phyloP scores from a whole-genome alignment of 192 early-diverging fungal genomes.

The Podila epigama region DNA sequence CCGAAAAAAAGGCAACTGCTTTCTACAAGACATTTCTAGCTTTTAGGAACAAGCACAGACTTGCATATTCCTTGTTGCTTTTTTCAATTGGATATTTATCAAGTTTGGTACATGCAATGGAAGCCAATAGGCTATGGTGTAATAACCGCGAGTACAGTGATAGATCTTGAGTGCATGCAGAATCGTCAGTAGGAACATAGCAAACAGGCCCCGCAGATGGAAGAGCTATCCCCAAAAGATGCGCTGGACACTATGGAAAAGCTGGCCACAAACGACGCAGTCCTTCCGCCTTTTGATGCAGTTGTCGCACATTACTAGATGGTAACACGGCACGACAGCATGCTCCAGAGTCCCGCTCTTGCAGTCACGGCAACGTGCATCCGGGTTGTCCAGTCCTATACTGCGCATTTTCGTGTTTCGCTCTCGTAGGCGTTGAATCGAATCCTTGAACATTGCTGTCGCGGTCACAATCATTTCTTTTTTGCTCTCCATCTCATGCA shows the following conservation, averaged over 20 bases:
- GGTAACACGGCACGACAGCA: conserved; percentile 4
- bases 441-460: neutral
- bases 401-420: neutral
- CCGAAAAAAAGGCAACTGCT: too few species aligned
- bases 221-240: conserved; percentile 8
- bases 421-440: neutral
- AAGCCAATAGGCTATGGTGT: too few species aligned
- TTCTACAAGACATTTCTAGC: too few species aligned
- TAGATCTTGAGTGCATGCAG: too few species aligned
- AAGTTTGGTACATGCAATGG: too few species aligned
- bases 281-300: neutral
- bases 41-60: too few species aligned
- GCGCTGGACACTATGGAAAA: neutral
- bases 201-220: too few species aligned
- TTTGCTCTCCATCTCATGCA: neutral
- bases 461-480: neutral
- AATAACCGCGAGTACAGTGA: too few species aligned
- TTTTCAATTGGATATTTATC: too few species aligned
- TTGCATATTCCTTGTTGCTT: too few species aligned
- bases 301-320: conserved; percentile 4
- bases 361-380: neutral
- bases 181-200: too few species aligned
- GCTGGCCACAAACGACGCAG: neutral
- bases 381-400: neutral
- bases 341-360: neutral